Percentiles rank a stretch among this genome's conserved stretches.
These are phyloP conservation scores for Piper longum DNA, from an alignment of 164 flowering plant genomes.

Conservation along the genomic window DNA sequence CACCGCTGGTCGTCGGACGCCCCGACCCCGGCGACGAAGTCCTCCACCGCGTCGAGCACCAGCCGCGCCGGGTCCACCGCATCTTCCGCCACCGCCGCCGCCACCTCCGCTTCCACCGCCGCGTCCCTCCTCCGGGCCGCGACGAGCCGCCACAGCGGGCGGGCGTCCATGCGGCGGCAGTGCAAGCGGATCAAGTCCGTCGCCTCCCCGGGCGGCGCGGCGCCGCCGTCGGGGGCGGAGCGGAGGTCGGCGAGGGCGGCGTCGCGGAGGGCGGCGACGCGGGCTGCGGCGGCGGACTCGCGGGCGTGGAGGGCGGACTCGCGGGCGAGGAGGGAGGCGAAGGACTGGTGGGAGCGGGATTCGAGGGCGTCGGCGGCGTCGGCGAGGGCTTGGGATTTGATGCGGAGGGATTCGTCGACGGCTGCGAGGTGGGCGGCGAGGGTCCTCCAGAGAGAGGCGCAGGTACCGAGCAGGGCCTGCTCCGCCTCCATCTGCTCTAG, in stretches of 20 bases:
- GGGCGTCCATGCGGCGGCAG: constrained; percentile 34
- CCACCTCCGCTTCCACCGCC: constrained; percentile 21
- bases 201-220: constrained; percentile 12
- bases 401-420: constrained; percentile 19
- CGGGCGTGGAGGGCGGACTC: constrained; percentile 38
- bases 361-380: constrained; percentile 29
- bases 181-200: constrained; percentile 9
- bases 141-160: constrained; percentile 26
- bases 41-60: constrained; percentile 36
- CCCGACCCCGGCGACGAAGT: constrained; percentile 16
- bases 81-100: constrained; percentile 16
- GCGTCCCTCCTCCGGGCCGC: constrained; percentile 37
- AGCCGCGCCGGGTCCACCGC: constrained; percentile 32
- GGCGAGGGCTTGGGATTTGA: constrained; percentile 25
- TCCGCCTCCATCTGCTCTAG: constrained; percentile 23
- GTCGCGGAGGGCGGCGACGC: constrained; percentile 19
- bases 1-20: constrained; percentile 48
- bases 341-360: constrained; percentile 20
- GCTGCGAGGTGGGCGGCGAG: constrained; percentile 31
- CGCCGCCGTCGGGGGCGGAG: constrained; percentile 2
- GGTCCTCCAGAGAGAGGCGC: constrained; percentile 31
- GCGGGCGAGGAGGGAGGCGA: constrained; percentile 20
- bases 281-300: constrained; percentile 24
- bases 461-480: constrained; percentile 20
- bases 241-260: constrained; percentile 24